Evolutionary conservation across 257 asterid species (phyloP), one percentile per base, ranked within the genome.

Genomic region (Ilex aquifolium): DNA sequence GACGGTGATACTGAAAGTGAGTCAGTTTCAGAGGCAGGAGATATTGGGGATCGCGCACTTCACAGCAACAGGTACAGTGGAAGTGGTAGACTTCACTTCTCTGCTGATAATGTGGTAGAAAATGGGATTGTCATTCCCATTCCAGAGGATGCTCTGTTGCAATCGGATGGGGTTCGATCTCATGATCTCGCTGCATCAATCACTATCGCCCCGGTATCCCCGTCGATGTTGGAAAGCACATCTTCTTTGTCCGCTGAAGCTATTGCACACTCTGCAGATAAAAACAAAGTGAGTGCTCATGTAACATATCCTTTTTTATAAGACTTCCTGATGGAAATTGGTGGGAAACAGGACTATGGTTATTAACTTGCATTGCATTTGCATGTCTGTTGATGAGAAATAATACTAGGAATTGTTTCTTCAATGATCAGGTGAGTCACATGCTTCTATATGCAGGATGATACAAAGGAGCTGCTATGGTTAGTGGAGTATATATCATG

Each of bases 41-140:
- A 92, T 80, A 89, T 89, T n/a, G 97, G 99, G 30, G 95, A 87
- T 36, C 62, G 97, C 40, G 91, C 88, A 3, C 82, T 88, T 67
- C 78, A 74, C 50, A 75, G 95, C 77, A 77, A 62, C 15, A 81
- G 94, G 63, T 70, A 27, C 65, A 74, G 86, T 58, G 65, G 60
- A 55, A 82, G 95, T 65, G 75, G 85, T 39, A 73, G 83, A 65
- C 72, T 75, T 16, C 67, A 44, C 16, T 76, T 87, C 17, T 82
- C 86, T 10, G 64, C 57, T 40, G 89, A 85, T 14, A 60, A 68
- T 42, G 49, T 59, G 39, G 67, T 69, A 2, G 93, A 76, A 71
- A 77, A 44, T 64, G 80, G 79, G 54, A 61, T 44, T 0, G 76
- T 81, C 7, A 72, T 82, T 63, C 91, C 95, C 14, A 42, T 84